Percentiles rank a stretch among this genome's conserved stretches.
phyloP scores from a whole-genome alignment of 2,329 filamentous ascomycete genomes.

The Paecilomyces variotii region DNA sequence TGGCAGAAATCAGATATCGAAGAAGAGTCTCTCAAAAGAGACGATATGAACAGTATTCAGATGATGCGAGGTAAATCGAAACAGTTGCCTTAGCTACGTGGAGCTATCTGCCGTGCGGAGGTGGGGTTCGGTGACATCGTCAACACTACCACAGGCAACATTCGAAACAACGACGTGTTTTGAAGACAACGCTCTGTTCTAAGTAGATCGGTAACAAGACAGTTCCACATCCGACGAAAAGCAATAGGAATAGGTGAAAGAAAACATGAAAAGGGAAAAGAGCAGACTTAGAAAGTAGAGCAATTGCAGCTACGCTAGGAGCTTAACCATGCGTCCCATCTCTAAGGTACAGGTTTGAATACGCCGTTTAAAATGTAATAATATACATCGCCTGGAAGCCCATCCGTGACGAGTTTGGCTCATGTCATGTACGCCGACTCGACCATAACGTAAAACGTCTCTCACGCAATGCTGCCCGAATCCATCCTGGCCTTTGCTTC shows the following conservation, averaged over 20 bases:
- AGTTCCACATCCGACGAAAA: not conserved
- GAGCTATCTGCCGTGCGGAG: not conserved
- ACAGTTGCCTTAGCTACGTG: not conserved
- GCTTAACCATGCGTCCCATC: not conserved
- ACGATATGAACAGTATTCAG: constrained; percentile 1
- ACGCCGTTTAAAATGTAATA: not conserved
- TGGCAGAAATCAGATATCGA: constrained; percentile 4
- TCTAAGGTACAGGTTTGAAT: not conserved
- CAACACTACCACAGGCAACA: not conserved
- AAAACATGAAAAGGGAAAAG: not conserved
- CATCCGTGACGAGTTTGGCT: not conserved
- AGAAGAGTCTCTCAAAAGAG: not conserved
- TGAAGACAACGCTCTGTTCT: not conserved
- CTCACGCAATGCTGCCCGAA: constrained; percentile 2
- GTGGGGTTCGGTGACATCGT: not conserved
- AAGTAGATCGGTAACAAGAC: not conserved
- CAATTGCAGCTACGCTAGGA: not conserved
- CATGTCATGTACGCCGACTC: not conserved
- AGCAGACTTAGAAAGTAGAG: not conserved
- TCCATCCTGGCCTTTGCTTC: constrained; percentile 24
- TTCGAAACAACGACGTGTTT: not conserved
- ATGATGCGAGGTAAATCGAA: not conserved
- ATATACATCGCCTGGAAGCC: not conserved
- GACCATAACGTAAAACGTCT: not conserved
- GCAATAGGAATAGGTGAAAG: not conserved